Conservation (phyloP, 1,284 basidiomycete species). For the Trichosporon sp. region DNA sequence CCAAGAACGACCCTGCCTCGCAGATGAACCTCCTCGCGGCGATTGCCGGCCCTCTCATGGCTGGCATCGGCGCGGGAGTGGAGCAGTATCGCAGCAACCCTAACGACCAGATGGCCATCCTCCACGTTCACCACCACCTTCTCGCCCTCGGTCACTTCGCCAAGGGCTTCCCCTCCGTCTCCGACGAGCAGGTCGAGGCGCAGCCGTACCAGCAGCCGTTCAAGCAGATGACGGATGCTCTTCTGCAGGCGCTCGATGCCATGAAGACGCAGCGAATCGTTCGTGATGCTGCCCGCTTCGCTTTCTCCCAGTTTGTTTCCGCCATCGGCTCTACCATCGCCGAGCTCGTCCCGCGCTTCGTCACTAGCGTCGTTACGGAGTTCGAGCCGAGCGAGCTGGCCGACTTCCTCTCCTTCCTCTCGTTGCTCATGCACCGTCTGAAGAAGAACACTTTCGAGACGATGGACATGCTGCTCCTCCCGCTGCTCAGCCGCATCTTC, state of each 20-base stretch:
- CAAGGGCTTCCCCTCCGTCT: slow-evolving; percentile 93
- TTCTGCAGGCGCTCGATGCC: slow-evolving; percentile 81
- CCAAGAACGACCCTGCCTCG: slow-evolving; percentile 67
- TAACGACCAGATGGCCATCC: slow-evolving; percentile 63
- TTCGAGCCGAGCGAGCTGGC: slow-evolving; percentile 90
- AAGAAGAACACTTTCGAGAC: slow-evolving; percentile 66
- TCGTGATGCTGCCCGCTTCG: slow-evolving; percentile 88
- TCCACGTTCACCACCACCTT: slow-evolving; percentile 92
- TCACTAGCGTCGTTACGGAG: slow-evolving; percentile 83
- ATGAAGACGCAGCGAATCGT: slow-evolving; percentile 87
- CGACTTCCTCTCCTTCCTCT: slow-evolving; percentile 95
- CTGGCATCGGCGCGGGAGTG: slow-evolving; percentile 71
- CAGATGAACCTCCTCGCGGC: slow-evolving; percentile 73
- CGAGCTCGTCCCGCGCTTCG: slow-evolving; percentile 62
- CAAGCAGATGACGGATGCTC: slow-evolving; percentile 82
- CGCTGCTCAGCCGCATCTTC: slow-evolving; percentile 81
- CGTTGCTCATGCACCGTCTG: slow-evolving; percentile 85
- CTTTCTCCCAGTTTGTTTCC: slow-evolving; percentile 90
- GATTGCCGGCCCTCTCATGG: slow-evolving; percentile 78
- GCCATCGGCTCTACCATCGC: slow-evolving; percentile 75
- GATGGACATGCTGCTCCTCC: slow-evolving; percentile 85
- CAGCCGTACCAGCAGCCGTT: slow-evolving; percentile 80
- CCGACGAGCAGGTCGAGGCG: slow-evolving; percentile 68
- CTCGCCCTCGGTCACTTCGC: slow-evolving; percentile 93
- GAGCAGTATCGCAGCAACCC: slow-evolving; percentile 57